phyloP scores from a whole-genome alignment of 768 basidiomycete species.

The Phaeotremella fagi region DNA sequence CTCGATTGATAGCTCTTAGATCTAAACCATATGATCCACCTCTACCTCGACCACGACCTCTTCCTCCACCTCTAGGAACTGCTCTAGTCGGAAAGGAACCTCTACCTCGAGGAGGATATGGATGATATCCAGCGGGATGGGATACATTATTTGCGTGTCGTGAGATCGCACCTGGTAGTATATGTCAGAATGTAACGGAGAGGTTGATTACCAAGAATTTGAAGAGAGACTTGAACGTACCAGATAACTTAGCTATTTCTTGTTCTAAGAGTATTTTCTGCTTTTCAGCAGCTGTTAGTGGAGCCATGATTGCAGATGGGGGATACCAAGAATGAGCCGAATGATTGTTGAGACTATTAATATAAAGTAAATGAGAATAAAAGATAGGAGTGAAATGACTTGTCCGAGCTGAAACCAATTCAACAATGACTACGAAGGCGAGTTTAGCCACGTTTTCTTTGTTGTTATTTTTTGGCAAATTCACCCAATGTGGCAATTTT shows the following conservation, averaged over 20 bases:
- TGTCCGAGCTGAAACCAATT: too few species aligned
- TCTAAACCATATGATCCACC: slow-evolving; percentile 32
- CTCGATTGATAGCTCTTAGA: slow-evolving; percentile 12
- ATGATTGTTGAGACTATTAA: too few species aligned
- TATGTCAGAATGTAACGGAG: not conserved
- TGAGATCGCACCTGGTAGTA: slow-evolving; percentile 28
- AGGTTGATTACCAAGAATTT: not conserved
- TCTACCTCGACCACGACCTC: slow-evolving; percentile 20
- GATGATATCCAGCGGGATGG: slow-evolving; percentile 1
- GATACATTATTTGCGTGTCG: slow-evolving; percentile 17
- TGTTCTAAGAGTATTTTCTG: slow-evolving; percentile 42
- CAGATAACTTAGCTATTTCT: slow-evolving; percentile 46
- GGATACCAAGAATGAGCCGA: too few species aligned
- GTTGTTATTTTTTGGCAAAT: not conserved
- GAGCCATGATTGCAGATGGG: slow-evolving; percentile 13
- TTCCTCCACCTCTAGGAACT: not conserved
- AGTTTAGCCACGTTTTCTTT: not conserved
- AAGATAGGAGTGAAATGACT: too few species aligned
- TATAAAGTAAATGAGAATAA: too few species aligned
- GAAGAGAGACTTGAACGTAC: slow-evolving; percentile 16
- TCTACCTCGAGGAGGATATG: slow-evolving; percentile 23
- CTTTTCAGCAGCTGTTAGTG: slow-evolving; percentile 23
- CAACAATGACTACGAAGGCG: too few species aligned
- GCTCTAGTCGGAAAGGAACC: slow-evolving; percentile 1
- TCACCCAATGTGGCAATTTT: not conserved